These are phyloP conservation scores for Trichothecium roseum DNA, from an alignment of 2,329 filamentous ascomycete species.

Conservation along the genomic window DNA sequence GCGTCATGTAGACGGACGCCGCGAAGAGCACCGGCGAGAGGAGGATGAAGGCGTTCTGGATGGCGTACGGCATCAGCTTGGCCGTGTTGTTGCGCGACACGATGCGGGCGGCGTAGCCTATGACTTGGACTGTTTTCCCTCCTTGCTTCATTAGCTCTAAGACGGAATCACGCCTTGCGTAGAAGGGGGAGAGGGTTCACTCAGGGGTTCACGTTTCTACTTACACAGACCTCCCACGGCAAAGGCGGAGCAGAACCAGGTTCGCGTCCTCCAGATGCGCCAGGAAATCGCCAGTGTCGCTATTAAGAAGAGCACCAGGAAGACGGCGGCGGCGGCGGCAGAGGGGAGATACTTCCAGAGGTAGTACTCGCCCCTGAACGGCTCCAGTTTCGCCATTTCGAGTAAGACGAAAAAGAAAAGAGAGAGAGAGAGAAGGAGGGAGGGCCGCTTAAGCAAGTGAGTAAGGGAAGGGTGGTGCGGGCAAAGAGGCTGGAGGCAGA, in stretches of 20 bases:
- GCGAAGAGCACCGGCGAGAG: conserved; percentile 24
- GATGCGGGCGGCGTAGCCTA: conserved; percentile 20
- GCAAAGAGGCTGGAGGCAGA: too few species aligned
- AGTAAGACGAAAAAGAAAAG: too few species aligned
- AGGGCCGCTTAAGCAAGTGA: too few species aligned
- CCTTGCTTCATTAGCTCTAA: too few species aligned
- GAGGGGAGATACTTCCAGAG: conserved; percentile 27
- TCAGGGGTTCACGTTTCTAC: conserved; percentile 6
- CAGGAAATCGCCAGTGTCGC: conserved; percentile 23
- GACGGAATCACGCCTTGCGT: too few species aligned
- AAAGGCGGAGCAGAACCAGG: conserved; percentile 34
- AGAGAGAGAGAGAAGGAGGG: too few species aligned
- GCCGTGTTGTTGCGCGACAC: conserved; percentile 12
- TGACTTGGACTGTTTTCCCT: conserved; percentile 21
- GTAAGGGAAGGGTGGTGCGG: too few species aligned
- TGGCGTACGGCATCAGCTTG: conserved; percentile 16
- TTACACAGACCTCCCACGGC: conserved; percentile 27
- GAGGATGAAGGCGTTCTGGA: conserved; percentile 20
- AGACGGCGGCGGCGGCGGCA: conserved; percentile 28
- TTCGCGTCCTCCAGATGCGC: conserved; percentile 26
- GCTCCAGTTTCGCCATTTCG: too few species aligned
- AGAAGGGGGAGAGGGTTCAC: conserved; percentile 1
- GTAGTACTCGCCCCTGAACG: conserved; percentile 13
- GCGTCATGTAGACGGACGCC: conserved; percentile 34
- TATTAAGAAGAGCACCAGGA: conserved; percentile 27